phyloP scores from a whole-genome alignment of 2,329 filamentous ascomycete genomes.

The Exophiala xenobiotica region DNA sequence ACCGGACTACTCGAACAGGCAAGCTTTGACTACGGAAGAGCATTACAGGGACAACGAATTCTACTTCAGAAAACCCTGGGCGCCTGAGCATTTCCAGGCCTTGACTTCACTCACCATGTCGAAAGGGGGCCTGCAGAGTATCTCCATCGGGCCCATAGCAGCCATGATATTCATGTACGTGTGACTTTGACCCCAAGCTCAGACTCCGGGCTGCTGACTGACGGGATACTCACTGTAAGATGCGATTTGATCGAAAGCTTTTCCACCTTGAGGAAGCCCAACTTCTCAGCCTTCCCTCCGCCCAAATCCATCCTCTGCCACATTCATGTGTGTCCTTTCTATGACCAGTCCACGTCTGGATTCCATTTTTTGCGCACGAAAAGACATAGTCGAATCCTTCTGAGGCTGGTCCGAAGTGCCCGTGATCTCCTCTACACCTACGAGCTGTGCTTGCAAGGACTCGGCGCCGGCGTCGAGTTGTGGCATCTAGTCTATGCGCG shows the following conservation, averaged over 20 bases:
- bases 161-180: conserved; percentile 3
- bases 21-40: background rate
- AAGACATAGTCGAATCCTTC: background rate
- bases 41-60: conserved; percentile 9
- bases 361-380: conserved; percentile 1
- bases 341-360: background rate
- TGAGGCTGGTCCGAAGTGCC: background rate
- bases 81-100: background rate
- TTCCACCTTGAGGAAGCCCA: conserved; percentile 2
- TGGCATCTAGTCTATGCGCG: background rate
- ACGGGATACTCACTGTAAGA: background rate
- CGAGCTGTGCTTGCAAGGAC: background rate
- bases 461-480: background rate
- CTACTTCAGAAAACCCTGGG: conserved; percentile 2
- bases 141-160: background rate
- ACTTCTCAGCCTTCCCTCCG: background rate
- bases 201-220: too few species aligned
- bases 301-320: background rate
- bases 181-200: too few species aligned
- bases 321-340: background rate
- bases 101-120: background rate
- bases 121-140: background rate
- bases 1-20: background rate
- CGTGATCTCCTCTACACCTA: conserved; percentile 1
- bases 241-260: background rate